Conservation (phyloP, 139 green algal species). For the Closterium sp. region DNA sequence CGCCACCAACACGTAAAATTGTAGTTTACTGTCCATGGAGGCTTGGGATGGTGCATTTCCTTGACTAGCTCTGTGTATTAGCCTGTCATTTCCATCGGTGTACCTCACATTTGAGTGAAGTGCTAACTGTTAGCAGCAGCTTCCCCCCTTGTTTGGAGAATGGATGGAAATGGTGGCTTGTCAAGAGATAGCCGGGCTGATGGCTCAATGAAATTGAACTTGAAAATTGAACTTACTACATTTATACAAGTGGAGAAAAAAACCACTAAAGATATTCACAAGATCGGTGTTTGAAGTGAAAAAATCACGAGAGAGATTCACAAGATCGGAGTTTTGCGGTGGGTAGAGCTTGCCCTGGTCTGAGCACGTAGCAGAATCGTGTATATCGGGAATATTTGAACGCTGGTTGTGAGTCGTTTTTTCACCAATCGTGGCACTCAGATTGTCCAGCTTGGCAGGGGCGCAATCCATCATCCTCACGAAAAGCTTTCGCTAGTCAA, state of each 20-base stretch:
- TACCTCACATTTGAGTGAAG: not conserved
- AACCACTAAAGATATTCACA: too few species aligned
- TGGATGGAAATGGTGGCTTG: not conserved
- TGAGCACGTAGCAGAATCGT: too few species aligned
- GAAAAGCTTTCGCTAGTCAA: not conserved
- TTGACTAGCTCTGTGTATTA: slow-evolving; percentile 1
- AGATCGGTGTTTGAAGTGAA: too few species aligned
- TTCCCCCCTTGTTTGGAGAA: not conserved
- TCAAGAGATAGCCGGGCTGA: not conserved
- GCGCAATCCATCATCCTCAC: not conserved
- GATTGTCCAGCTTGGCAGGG: not conserved
- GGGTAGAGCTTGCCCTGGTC: too few species aligned
- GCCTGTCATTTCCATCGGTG: not conserved
- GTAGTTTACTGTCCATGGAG: not conserved
- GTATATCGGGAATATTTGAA: too few species aligned
- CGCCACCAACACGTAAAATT: slow-evolving; percentile 63
- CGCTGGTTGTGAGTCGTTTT: too few species aligned
- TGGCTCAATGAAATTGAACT: too few species aligned
- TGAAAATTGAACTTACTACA: too few species aligned
- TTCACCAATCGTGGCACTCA: not conserved
- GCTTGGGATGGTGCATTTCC: not conserved
- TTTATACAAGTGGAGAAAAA: too few species aligned
- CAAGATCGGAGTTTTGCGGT: too few species aligned
- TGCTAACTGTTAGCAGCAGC: not conserved
- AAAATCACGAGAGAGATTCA: too few species aligned